Percentiles rank a stretch among this genome's conserved stretches.
phyloP scores from a whole-genome alignment of 75 land plant species.

The Sequoia sempervirens region DNA sequence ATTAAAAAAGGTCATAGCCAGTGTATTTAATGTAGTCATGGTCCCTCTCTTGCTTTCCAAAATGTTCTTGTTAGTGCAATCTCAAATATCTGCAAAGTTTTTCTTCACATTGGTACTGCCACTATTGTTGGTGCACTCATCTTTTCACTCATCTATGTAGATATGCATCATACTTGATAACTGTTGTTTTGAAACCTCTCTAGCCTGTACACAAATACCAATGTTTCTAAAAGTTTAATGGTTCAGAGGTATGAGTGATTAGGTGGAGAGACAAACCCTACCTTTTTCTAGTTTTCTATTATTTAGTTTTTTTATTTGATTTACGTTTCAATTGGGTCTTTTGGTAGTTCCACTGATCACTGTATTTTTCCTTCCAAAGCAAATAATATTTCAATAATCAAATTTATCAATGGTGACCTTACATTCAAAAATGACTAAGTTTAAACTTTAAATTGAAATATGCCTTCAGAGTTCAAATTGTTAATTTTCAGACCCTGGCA shows the following conservation, averaged over 20 bases:
- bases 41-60: background rate
- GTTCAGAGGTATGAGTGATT: background rate
- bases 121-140: background rate
- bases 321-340: background rate
- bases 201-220: background rate
- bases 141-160: background rate
- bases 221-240: background rate
- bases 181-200: background rate
- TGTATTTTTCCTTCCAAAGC: background rate
- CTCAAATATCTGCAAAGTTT: background rate
- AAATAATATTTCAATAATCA: background rate
- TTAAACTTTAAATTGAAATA: background rate
- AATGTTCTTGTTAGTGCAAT: background rate
- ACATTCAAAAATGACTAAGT: background rate
- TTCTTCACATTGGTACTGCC: background rate
- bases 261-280: background rate
- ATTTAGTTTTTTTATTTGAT: background rate
- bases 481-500: background rate
- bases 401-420: background rate
- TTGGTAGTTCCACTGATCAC: background rate
- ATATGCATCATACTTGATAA: background rate
- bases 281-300: background rate
- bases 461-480: background rate
- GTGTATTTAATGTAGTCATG: background rate
- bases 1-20: background rate